Percentiles rank a stretch among this genome's conserved stretches.
phyloP scores from a whole-genome alignment of 768 basidiomycete species.

The Leccinum fibrillosum region DNA sequence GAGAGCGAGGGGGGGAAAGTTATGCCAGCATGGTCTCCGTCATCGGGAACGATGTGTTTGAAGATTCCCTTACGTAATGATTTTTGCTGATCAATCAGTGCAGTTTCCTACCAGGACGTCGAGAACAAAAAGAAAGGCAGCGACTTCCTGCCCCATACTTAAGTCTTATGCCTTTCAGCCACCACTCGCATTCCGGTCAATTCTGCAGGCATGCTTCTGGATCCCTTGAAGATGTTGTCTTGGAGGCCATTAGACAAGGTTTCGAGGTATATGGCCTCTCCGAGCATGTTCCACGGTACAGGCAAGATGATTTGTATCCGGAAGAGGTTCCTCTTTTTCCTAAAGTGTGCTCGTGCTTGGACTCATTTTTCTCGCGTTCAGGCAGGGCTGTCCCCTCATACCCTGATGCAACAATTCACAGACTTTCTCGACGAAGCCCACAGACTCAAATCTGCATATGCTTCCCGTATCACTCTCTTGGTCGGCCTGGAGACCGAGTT shows the following conservation, averaged over 20 bases:
- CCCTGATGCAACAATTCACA: conserved; percentile 63
- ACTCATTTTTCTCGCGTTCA: conserved; percentile 32
- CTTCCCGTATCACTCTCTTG: conserved; percentile 65
- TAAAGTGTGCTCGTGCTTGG: background rate
- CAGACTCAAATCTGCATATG: conserved; percentile 63
- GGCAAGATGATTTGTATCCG: conserved; percentile 80
- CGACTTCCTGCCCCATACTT: background rate
- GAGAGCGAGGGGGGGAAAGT: background rate
- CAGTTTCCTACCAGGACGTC: background rate
- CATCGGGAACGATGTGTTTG: background rate
- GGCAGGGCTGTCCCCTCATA: conserved; percentile 50
- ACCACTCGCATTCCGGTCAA: conserved; percentile 91
- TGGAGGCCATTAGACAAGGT: conserved; percentile 71
- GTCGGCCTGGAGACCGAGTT: conserved; percentile 93
- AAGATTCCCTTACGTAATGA: conserved; percentile 18
- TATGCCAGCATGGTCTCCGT: background rate
- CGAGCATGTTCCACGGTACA: conserved; percentile 92
- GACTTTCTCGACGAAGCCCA: conserved; percentile 77
- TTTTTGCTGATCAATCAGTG: background rate
- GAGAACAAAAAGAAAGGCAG: background rate
- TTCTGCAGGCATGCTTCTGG: conserved; percentile 91
- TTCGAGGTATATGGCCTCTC: conserved; percentile 85
- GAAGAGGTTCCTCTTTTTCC: conserved; percentile 70
- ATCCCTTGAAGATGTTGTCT: conserved; percentile 74
- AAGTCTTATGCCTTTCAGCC: conserved; percentile 60